phyloP scores from a whole-genome alignment of 129 eudicot genomes.

The Cynara cardunculus region DNA sequence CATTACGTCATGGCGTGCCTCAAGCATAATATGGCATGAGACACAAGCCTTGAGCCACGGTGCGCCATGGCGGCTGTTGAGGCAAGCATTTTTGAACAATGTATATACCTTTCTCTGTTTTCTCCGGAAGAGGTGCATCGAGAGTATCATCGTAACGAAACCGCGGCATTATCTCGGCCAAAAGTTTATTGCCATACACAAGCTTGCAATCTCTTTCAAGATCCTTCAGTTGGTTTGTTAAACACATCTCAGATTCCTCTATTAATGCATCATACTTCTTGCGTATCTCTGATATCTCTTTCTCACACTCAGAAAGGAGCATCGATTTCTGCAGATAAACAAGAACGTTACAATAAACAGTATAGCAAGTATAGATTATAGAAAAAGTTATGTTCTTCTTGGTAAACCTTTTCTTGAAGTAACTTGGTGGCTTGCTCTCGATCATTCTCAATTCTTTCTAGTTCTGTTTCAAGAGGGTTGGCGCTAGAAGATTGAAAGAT shows the following conservation, averaged over 20 bases:
- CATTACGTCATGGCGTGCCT: too few relatives aligned
- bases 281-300: constrained; percentile 40
- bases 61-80: too few relatives aligned
- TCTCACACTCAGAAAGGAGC: constrained; percentile 42
- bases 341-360: neutral
- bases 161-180: constrained; percentile 43
- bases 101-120: constrained; percentile 29
- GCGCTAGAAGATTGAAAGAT: constrained; percentile 21
- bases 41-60: too few relatives aligned
- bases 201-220: constrained; percentile 33
- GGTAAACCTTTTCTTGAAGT: constrained; percentile 55
- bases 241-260: constrained; percentile 31
- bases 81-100: neutral
- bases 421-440: constrained; percentile 29
- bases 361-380: neutral
- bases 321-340: constrained; percentile 36
- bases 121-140: constrained; percentile 12
- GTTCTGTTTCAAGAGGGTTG: constrained; percentile 46
- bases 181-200: constrained; percentile 25
- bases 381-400: too few relatives aligned
- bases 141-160: neutral
- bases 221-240: constrained; percentile 22
- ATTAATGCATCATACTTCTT: constrained; percentile 46
- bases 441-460: constrained; percentile 38
- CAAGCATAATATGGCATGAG: too few relatives aligned